phyloP scores from a whole-genome alignment of 2,329 filamentous ascomycete species.

The Dissoconium aciculare region DNA sequence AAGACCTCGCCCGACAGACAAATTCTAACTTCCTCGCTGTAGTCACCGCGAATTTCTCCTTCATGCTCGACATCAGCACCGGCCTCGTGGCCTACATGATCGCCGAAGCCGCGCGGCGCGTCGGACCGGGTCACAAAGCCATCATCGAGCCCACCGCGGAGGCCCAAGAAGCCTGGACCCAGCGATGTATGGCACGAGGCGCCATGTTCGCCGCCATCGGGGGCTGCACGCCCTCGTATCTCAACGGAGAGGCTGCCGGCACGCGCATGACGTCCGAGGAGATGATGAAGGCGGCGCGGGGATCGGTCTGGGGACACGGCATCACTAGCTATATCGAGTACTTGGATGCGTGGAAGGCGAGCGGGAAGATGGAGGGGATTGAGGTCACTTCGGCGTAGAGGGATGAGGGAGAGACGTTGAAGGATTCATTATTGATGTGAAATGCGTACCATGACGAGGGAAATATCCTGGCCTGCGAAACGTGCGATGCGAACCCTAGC shows the following conservation, averaged over 20 bases:
- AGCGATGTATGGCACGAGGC: slow-evolving; percentile 27
- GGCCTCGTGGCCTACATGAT: slow-evolving; percentile 35
- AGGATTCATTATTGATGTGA: too few relatives aligned
- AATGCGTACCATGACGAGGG: too few relatives aligned
- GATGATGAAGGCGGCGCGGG: slow-evolving; percentile 15
- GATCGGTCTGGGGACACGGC: slow-evolving; percentile 19
- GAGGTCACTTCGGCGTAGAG: slow-evolving; percentile 10
- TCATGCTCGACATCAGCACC: slow-evolving; percentile 24
- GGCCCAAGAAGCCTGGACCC: slow-evolving; percentile 36
- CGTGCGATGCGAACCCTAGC: too few relatives aligned
- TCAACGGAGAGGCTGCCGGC: slow-evolving; percentile 33
- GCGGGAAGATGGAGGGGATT: slow-evolving; percentile 21
- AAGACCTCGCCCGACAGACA: not conserved
- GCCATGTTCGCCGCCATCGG: slow-evolving; percentile 26
- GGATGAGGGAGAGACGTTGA: too few relatives aligned
- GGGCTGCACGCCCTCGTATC: slow-evolving; percentile 42
- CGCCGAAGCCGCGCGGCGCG: slow-evolving; percentile 21
- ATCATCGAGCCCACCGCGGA: slow-evolving; percentile 32
- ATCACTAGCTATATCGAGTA: slow-evolving; percentile 22
- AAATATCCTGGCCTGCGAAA: too few relatives aligned
- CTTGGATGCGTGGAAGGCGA: slow-evolving; percentile 22
- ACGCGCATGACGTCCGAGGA: slow-evolving; percentile 12
- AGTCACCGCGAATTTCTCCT: slow-evolving; percentile 26
- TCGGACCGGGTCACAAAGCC: slow-evolving; percentile 9
- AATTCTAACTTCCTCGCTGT: not conserved